Base-by-base conservation (phyloP, 2,329 filamentous ascomycete species). In the Xylariomycetidae sp. region DNA sequence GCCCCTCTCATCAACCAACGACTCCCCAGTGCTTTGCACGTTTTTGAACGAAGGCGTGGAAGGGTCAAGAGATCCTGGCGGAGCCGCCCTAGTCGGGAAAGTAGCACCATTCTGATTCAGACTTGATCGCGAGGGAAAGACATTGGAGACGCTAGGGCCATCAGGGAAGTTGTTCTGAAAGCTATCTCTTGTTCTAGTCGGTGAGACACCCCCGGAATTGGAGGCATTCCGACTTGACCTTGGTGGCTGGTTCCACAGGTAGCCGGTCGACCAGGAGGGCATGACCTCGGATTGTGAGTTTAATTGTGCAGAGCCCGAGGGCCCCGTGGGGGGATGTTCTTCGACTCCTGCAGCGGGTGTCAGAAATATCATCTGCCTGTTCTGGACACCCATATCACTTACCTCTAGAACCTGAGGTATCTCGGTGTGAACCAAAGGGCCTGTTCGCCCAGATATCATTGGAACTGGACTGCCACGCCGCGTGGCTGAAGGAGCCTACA, bases 291-390 rank as follows among this genome's bases (percentile, higher is more conserved):
- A 85, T 26, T 79, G 76, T 27, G 77, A 70, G 39, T 85, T 70
- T 25, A 88, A 66, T 38, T 82, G 83, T 40, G 79, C 72, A 5
- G 83, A 86, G 30, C 83, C 84, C 4, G 77, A 80, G 50, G 81
- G 77, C 34, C 65, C 70, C 45, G 75, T 72, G 25, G 58, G 48
- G 18, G 64, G 63, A 16, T 55, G 44, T 28, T 67, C 63, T 22
- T 61, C 61, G 14, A 56, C 57, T 37, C 58, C 59, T 59, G 42
- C 35, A 40, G 33, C 26, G 14, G n/a, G n/a, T 18, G 42, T 57
- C 35, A 56, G 49, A 23, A 23, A 23, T 23, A 23, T 23, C n/a
- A 23, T 8, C 20, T n/a, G n/a, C 8, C 20, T n/a, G 20, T 23
- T 23, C n/a, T 23, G 8, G n/a, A 23, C 8, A 23, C n/a, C 20